Evolutionary conservation across 2,329 filamentous ascomycete species (phyloP).

Genomic region (Aspergillus sp.): DNA sequence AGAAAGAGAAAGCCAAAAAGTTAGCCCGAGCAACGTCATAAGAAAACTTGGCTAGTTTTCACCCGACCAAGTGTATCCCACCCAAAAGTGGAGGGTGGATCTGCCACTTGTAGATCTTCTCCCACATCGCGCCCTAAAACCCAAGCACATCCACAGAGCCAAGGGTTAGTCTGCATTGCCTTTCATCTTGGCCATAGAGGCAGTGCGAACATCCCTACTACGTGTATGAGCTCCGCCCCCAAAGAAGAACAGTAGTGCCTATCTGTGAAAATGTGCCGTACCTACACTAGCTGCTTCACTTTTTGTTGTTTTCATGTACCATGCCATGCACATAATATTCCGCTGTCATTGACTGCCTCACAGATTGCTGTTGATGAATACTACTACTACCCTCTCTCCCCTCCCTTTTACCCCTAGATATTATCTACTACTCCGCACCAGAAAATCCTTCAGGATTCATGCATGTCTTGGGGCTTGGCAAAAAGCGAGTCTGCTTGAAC

Average conservation of each 20-base stretch:
- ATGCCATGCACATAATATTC: background rate
- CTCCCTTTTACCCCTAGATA: too few species aligned
- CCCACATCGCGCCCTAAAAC: background rate
- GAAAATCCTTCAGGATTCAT: background rate
- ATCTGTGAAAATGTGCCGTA: background rate
- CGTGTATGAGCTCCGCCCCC: background rate
- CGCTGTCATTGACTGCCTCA: background rate
- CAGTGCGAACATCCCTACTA: background rate
- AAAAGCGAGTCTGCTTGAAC: background rate
- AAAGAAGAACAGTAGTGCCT: background rate
- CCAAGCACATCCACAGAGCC: background rate
- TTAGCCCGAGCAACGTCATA: background rate
- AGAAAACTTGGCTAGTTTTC: background rate
- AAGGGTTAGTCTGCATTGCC: background rate
- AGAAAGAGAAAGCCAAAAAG: background rate
- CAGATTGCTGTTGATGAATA: background rate
- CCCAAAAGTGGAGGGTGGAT: background rate
- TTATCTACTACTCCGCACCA: background rate
- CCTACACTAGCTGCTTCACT: background rate
- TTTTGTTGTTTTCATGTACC: background rate
- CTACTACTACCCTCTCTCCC: too few species aligned
- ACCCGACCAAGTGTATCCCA: too few species aligned
- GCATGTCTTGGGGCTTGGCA: constrained; percentile 1
- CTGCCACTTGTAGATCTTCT: background rate
- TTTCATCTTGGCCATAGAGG: background rate